phyloP scores from a whole-genome alignment of 148 eudicot genomes.

The Amaranthus cruentus region DNA sequence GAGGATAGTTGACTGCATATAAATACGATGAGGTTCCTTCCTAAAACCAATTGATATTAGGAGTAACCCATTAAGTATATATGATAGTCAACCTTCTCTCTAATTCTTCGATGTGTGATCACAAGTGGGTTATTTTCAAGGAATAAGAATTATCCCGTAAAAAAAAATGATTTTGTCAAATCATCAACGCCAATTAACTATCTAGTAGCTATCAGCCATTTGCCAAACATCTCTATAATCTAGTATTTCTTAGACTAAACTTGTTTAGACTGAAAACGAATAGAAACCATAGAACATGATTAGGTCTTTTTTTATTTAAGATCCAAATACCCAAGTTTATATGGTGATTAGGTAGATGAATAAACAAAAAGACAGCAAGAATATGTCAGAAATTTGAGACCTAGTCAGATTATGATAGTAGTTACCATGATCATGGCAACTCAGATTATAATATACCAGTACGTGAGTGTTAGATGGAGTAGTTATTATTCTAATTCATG shows the following conservation, averaged over 20 bases:
- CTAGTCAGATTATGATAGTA: not conserved
- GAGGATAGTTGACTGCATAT: too few relatives aligned
- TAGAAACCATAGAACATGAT: not conserved
- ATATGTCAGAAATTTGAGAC: not conserved
- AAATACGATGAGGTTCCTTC: too few relatives aligned
- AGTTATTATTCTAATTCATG: slow-evolving; percentile 6
- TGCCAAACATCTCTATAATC: not conserved
- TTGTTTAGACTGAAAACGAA: slow-evolving; percentile 6
- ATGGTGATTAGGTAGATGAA: slow-evolving; percentile 7
- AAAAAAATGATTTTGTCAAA: too few relatives aligned
- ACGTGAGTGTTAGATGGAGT: slow-evolving; percentile 1
- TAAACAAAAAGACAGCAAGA: not conserved
- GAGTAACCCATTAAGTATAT: too few relatives aligned
- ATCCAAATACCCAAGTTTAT: not conserved
- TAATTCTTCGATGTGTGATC: too few relatives aligned
- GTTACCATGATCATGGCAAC: not conserved
- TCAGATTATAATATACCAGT: not conserved
- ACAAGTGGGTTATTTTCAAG: too few relatives aligned
- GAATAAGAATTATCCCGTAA: too few relatives aligned
- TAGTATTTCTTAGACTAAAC: not conserved
- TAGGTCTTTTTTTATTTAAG: not conserved
- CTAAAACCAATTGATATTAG: too few relatives aligned
- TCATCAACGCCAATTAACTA: too few relatives aligned
- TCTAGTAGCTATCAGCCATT: not conserved
- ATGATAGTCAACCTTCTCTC: too few relatives aligned